phyloP scores from a whole-genome alignment of 164 flowering plant genomes.

The Magnolia changhungtana region DNA sequence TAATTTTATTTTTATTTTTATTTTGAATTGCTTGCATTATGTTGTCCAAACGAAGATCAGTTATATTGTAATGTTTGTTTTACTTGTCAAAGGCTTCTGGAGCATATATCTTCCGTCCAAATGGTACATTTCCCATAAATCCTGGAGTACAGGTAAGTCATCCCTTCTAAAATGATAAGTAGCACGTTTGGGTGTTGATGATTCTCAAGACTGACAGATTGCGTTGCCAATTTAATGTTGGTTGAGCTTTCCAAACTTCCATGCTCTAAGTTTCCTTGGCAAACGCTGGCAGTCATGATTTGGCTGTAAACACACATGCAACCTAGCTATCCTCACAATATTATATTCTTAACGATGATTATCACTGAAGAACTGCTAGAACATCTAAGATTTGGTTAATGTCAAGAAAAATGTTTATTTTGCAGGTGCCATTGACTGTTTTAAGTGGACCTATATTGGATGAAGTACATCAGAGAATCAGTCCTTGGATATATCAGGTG shows the following conservation, averaged over 20 bases:
- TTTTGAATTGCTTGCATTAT: not conserved
- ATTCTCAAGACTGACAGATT: not conserved
- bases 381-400: not conserved
- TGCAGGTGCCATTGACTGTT: constrained; percentile 64
- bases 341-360: not conserved
- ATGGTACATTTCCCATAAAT: constrained; percentile 55
- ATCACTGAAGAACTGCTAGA: not conserved
- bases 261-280: not conserved
- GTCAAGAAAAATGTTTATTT: constrained; percentile 3
- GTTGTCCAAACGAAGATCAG: constrained; percentile 5
- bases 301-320: too few relatives aligned
- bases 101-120: constrained; percentile 95
- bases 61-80: constrained; percentile 8
- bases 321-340: not conserved
- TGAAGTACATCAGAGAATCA: constrained; percentile 79
- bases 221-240: not conserved
- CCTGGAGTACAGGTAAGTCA: constrained; percentile 50
- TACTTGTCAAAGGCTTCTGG: constrained; percentile 74
- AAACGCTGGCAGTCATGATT: not conserved
- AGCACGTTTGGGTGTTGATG: not conserved
- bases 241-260: not conserved
- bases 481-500: constrained; percentile 87
- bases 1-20: not conserved
- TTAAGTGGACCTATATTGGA: constrained; percentile 68
- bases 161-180: not conserved